Evolutionary conservation across 2,329 filamentous ascomycete genomes (phyloP).

Genomic region (Microdochium bolleyi): DNA sequence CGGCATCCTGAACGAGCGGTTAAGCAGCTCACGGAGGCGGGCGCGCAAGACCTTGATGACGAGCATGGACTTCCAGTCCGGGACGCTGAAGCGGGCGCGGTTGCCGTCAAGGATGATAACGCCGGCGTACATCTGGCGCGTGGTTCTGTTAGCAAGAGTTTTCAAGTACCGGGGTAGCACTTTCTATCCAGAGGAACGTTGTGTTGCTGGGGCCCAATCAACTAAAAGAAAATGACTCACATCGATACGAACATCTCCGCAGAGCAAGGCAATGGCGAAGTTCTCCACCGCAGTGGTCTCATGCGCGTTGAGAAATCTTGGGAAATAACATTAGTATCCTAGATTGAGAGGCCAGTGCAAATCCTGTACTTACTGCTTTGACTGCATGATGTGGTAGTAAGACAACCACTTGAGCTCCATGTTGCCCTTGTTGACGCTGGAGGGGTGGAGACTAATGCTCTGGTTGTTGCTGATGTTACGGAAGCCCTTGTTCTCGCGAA

Average conservation of each 20-base stretch:
- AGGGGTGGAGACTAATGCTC: constrained; percentile 76
- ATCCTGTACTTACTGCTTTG: constrained; percentile 54
- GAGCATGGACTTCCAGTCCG: constrained; percentile 85
- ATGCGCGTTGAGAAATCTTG: constrained; percentile 79
- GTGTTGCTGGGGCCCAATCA: no score
- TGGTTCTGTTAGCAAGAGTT: constrained; percentile 4
- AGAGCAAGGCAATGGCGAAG: constrained; percentile 75
- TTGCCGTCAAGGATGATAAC: constrained; percentile 84
- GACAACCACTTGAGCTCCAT: constrained; percentile 72
- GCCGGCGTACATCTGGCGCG: constrained; percentile 69
- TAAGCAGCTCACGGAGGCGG: constrained; percentile 68
- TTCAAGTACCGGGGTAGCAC: not conserved
- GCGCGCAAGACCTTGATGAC: constrained; percentile 76
- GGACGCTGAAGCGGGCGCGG: constrained; percentile 71
- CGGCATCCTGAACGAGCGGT: constrained; percentile 60
- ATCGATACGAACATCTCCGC: constrained; percentile 83
- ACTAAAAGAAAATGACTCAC: no score
- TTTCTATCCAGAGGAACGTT: no score
- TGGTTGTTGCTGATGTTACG: constrained; percentile 93
- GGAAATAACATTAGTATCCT: constrained; percentile 11
- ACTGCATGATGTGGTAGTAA: constrained; percentile 97
- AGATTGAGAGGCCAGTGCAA: not conserved
- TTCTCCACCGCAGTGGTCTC: constrained; percentile 77
- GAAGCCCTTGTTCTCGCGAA: constrained; percentile 74
- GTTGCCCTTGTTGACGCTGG: constrained; percentile 75